These are phyloP conservation scores for Epichloe amarillans DNA, from an alignment of 2,329 filamentous ascomycete genomes.

Conservation along the genomic window DNA sequence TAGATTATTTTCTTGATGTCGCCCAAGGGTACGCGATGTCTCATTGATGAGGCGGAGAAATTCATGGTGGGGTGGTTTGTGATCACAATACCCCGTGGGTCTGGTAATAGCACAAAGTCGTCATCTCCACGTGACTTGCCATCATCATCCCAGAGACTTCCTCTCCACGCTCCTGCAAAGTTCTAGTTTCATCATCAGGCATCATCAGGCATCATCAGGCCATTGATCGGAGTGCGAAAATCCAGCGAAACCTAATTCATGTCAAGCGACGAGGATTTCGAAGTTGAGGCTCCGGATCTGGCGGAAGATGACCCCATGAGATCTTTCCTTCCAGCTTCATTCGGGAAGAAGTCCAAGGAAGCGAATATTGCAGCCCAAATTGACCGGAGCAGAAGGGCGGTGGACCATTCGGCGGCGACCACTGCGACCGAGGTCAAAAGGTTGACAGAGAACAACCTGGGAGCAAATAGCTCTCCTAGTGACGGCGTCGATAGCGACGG, in stretches of 20 bases:
- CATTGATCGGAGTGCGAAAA: neutral
- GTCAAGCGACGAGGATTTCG: constrained; percentile 48
- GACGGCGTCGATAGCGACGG: constrained; percentile 14
- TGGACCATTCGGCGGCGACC: constrained; percentile 4
- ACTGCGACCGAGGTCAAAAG: constrained; percentile 4
- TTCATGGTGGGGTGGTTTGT: no score
- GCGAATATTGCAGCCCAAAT: constrained; percentile 70
- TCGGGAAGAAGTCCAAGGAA: constrained; percentile 68
- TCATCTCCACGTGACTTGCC: neutral
- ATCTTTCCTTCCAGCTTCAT: constrained; percentile 66
- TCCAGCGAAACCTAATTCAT: constrained; percentile 20
- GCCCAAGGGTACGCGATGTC: no score
- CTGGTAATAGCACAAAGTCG: neutral
- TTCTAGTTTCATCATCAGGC: no score
- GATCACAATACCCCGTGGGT: no score
- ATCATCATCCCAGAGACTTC: neutral
- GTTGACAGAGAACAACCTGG: constrained; percentile 6
- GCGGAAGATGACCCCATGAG: constrained; percentile 56
- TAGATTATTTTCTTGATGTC: no score
- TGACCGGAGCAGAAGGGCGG: constrained; percentile 56
- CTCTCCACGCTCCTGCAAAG: no score
- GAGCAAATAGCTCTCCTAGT: constrained; percentile 6
- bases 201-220: neutral
- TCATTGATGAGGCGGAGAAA: no score
- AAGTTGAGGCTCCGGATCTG: constrained; percentile 40